These are phyloP conservation scores for Penicillium atrosanguineum DNA, from an alignment of 495 filamentous ascomycete genomes.

Conservation along the genomic window DNA sequence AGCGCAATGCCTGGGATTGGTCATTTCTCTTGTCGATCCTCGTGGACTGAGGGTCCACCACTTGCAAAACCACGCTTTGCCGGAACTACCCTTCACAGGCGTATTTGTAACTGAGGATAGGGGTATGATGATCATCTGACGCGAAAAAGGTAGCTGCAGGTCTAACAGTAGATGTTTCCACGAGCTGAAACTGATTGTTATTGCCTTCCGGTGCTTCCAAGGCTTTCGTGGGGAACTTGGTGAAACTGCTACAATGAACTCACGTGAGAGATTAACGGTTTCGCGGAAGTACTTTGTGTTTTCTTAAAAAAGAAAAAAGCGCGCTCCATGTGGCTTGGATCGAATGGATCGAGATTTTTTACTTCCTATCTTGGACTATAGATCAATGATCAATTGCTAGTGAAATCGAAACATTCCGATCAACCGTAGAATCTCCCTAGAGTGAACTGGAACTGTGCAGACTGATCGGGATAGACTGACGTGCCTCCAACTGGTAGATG, in stretches of 20 bases:
- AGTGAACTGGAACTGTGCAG: not conserved
- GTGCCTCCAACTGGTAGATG: not conserved
- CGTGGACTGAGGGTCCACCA: conserved; percentile 4
- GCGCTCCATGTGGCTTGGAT: not conserved
- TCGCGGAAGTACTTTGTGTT: not conserved
- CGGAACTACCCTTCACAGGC: conserved; percentile 1
- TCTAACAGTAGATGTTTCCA: too few relatives aligned
- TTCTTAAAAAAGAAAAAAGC: not conserved
- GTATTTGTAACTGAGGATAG: not conserved
- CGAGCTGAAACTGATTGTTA: too few relatives aligned
- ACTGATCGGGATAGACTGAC: not conserved
- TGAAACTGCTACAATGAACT: not conserved
- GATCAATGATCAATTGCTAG: not conserved
- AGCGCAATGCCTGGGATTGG: not conserved
- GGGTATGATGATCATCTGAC: not conserved
- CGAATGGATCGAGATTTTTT: not conserved
- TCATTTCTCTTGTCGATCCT: conserved; percentile 7
- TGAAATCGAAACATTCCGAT: not conserved
- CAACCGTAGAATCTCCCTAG: not conserved
- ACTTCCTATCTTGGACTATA: not conserved
- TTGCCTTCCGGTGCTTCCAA: not conserved
- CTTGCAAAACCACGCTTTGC: not conserved
- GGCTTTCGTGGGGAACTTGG: too few relatives aligned
- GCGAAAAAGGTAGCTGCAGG: too few relatives aligned
- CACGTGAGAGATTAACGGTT: not conserved